These are phyloP conservation scores for Trichoderma sp. DNA, from an alignment of 2,329 filamentous ascomycete species.

Conservation along the genomic window DNA sequence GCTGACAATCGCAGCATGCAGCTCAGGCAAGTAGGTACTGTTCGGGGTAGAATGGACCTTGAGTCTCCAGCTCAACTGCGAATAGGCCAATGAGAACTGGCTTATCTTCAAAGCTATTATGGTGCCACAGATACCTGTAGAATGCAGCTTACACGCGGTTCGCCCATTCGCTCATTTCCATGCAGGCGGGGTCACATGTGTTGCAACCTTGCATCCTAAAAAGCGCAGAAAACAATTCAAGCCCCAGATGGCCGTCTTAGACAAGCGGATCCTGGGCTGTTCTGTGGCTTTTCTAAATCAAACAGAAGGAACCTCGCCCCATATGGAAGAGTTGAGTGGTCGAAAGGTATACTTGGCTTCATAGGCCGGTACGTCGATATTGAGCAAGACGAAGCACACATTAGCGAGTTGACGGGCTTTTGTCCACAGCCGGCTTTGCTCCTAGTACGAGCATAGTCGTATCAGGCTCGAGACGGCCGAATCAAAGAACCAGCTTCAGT, in stretches of 20 bases:
- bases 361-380: background rate
- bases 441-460: background rate
- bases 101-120: conserved; percentile 21
- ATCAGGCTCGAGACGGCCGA: background rate
- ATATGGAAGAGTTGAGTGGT: background rate
- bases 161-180: conserved; percentile 17
- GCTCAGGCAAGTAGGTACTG: background rate
- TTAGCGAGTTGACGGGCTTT: background rate
- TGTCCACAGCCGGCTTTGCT: background rate
- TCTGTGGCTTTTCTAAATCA: background rate
- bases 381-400: conserved; percentile 10
- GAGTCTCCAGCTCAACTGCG: conserved; percentile 10
- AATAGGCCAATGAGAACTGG: conserved; percentile 8
- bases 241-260: background rate
- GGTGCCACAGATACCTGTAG: conserved; percentile 22
- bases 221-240: background rate
- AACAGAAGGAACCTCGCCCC: too few species aligned
- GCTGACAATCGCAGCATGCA: conserved; percentile 4
- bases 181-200: conserved; percentile 23
- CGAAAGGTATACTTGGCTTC: background rate
- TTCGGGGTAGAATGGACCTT: conserved; percentile 12
- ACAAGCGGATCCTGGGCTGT: background rate
- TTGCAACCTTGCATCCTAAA: background rate
- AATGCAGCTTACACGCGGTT: conserved; percentile 23
- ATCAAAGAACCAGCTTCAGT: conserved; percentile 19